Evolutionary conservation across 176 grass and related monocot genomes (phyloP).

Genomic region (Oryza glumipatula): DNA sequence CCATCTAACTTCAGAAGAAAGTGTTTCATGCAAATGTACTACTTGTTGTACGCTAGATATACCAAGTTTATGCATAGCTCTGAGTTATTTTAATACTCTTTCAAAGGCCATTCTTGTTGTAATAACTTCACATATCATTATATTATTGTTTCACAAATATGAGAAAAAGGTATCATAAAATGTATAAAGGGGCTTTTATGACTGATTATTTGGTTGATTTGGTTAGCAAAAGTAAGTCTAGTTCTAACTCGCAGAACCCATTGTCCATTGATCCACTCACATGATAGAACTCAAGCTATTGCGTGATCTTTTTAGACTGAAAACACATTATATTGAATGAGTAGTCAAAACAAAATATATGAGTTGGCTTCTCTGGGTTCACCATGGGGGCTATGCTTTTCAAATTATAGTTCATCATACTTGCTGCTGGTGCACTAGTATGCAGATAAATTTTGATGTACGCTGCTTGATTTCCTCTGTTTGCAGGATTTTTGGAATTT

Average conservation of each 20-base stretch:
- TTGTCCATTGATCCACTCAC: not conserved
- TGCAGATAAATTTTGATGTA: conserved; percentile 20
- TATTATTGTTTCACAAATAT: conserved; percentile 11
- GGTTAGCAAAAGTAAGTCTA: not conserved
- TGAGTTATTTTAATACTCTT: not conserved
- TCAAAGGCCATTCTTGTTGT: no score
- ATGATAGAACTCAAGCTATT: not conserved
- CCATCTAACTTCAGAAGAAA: not conserved
- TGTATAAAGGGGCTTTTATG: not conserved
- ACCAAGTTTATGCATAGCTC: not conserved
- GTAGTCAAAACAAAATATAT: not conserved
- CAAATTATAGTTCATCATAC: not conserved
- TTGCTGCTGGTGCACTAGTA: not conserved
- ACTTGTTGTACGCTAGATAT: no score
- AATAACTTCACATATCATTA: conserved; percentile 1
- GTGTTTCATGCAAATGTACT: not conserved
- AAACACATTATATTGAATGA: not conserved
- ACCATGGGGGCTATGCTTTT: not conserved
- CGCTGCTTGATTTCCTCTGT: conserved; percentile 19
- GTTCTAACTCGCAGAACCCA: not conserved
- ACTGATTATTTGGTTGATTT: not conserved
- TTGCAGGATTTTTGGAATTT: conserved; percentile 80
- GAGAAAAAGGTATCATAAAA: not conserved
- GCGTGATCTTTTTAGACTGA: not conserved
- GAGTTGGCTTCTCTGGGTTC: not conserved